Base-by-base conservation (phyloP, 139 green algal genomes). In the Auxenochlorella pyrenoidosa region DNA sequence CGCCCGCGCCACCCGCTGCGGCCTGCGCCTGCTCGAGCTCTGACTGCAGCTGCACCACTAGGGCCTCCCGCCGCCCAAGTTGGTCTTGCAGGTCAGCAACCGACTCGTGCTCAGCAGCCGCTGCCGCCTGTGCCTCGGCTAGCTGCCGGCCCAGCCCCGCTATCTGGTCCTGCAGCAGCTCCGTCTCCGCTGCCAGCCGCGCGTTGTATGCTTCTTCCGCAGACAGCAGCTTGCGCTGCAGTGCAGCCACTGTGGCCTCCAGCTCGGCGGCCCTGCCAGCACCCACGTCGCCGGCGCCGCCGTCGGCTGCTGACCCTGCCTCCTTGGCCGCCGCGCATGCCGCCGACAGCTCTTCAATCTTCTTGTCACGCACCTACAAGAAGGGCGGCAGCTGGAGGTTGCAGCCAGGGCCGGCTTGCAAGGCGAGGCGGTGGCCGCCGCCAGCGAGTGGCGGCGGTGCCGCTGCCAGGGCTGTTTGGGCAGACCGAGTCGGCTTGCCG, bases 321-420 rank as follows among this genome's bases (percentile, higher is more conserved):
- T 58, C 24, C 43, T 70, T 79, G 84, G 66, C 68, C 12, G 36
- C 44, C 16, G 60, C 58, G 36, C 78, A 75, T 75, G 59, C 79
- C 30, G 79, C 79, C 28, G 21, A 43, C 16, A 92, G 83, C 34
- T 92, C 90, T 22, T 79, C 85, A 32, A 93, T 93, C 18, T 71
- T 70, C 59, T 92, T 92, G 63, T 93, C 90, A 3, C 85, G 85
- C 0, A 80, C 82, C 80, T 90, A 84, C 30, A 16, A 16, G 58
- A 6, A 73, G 12, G n/a, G 58, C 28, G 47, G 71, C 26, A 72
- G 60, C 34, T 24, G n/a, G 5, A 72, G 41, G 16, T 21, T 24
- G 78, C 44, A 28, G 44, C 8, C 13, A n/a, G 40, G 44, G 40
- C 40, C 2, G 54, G 2, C 16, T 63, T 22, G 54, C 15, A 63